Evolutionary conservation across 345 rosid genomes (phyloP), one percentile per base, ranked within the genome.

Genomic region (Raphanus raphanistrum): DNA sequence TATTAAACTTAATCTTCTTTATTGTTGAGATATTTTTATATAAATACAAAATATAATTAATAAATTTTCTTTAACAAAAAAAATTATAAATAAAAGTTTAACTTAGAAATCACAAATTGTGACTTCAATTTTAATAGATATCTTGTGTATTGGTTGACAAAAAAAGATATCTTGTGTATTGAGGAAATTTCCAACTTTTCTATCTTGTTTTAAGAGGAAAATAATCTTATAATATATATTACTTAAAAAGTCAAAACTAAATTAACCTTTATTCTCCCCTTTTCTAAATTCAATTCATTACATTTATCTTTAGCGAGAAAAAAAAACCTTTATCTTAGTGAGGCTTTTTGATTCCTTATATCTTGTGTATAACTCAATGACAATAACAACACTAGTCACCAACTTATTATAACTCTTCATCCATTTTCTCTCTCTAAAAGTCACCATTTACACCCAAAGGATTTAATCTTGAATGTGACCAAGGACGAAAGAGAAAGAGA

Each of bases 391-490:
- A 73, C 70, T 8, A 61, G 72, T 31, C 82, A 74, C 78, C 77
- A 74, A 79, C 75, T 74, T 54, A 33, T 52, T 36, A 64, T 80
- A 74, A 73, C 63, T 74, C 79, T 79, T 17, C 78, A 67, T 74
- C 67, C 36, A 54, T 69, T 68, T 68, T 79, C 79, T 80, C 79
- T 80, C 82, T 64, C 76, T 70, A 35, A 62, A 61, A 62, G 48
- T 52, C 82, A 60, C 77, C 68, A 41, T 65, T 16, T 65, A 60
- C 36, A 16, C 35, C 63, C 64, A 68, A 33, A 60, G 71, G 15
- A 64, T 77, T 59, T 16, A 67, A 70, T 71, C 70, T 70, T 75
- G 71, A 70, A 80, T 64, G 76, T 63, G 72, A 74, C 48, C 17
- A 17, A 71, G 62, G 59, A 69, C 27, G 45, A 61, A 32, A 13